Conservation (phyloP, 176 grass and related monocot genomes). For the Oryza australiensis region DNA sequence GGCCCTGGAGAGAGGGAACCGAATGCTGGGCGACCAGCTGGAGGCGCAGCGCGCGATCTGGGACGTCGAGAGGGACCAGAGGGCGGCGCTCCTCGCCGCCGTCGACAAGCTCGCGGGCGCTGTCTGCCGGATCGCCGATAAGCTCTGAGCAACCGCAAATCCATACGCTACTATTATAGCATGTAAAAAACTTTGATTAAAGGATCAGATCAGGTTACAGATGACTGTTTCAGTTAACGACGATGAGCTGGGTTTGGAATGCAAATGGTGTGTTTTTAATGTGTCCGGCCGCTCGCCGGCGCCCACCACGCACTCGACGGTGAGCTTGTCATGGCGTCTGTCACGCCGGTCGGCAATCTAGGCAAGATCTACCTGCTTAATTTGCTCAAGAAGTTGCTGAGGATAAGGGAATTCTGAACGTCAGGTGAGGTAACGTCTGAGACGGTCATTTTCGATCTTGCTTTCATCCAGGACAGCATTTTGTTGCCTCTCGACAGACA, state of each 20-base stretch:
- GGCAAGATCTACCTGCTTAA: no score
- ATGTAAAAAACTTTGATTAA: background rate
- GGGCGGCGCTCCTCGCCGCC: slow-evolving; percentile 36
- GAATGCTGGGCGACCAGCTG: slow-evolving; percentile 42
- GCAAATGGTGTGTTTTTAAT: slow-evolving; percentile 1
- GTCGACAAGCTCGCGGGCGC: slow-evolving; percentile 51
- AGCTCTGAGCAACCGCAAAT: slow-evolving; percentile 17
- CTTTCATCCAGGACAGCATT: background rate
- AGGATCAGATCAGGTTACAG: background rate
- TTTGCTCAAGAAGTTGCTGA: no score
- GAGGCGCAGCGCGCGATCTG: slow-evolving; percentile 41
- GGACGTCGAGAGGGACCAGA: slow-evolving; percentile 44
- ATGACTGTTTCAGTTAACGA: background rate
- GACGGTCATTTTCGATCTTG: background rate
- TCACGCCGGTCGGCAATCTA: no score
- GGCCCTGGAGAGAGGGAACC: slow-evolving; percentile 50
- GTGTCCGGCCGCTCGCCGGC: background rate
- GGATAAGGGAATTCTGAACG: background rate
- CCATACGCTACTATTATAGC: background rate
- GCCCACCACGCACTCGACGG: background rate
- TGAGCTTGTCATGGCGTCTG: background rate
- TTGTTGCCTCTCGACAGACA: background rate
- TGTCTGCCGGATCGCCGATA: slow-evolving; percentile 52
- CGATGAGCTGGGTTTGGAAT: background rate
- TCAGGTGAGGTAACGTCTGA: background rate